Conservation (phyloP, 2,329 filamentous ascomycete genomes). For the Diaporthe australafricana region DNA sequence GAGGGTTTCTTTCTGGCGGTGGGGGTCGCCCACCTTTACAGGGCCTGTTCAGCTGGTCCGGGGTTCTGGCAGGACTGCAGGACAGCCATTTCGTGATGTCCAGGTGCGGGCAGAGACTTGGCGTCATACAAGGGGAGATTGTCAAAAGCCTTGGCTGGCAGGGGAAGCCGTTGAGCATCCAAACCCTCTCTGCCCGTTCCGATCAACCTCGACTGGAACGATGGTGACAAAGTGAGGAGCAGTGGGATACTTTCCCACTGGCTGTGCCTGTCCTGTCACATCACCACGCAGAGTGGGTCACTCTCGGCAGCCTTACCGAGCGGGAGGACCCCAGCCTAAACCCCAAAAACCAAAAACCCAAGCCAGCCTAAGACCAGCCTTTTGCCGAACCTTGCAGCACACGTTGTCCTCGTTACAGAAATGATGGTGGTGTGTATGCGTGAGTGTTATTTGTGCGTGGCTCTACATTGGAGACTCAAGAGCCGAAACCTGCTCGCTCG, state of each 20-base stretch:
- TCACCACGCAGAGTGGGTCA: constrained; percentile 8
- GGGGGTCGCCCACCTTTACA: background rate
- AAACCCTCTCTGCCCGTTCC: background rate
- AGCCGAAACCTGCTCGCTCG: constrained; percentile 5
- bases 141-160: background rate
- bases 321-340: background rate
- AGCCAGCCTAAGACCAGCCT: background rate
- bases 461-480: background rate
- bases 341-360: background rate
- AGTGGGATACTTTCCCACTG: no score
- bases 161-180: background rate
- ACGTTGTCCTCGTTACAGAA: constrained; percentile 14
- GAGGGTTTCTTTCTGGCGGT: background rate
- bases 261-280: background rate
- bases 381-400: constrained; percentile 15
- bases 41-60: constrained; percentile 4
- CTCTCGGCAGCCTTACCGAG: constrained; percentile 23
- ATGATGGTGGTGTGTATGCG: background rate
- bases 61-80: background rate
- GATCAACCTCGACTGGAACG: background rate
- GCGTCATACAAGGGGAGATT: constrained; percentile 14
- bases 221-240: background rate
- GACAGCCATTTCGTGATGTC: background rate
- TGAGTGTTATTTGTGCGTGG: background rate
- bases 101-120: background rate